Evolutionary conservation across 306 rosid species (phyloP).

Genomic region (Lathyrus sativus): DNA sequence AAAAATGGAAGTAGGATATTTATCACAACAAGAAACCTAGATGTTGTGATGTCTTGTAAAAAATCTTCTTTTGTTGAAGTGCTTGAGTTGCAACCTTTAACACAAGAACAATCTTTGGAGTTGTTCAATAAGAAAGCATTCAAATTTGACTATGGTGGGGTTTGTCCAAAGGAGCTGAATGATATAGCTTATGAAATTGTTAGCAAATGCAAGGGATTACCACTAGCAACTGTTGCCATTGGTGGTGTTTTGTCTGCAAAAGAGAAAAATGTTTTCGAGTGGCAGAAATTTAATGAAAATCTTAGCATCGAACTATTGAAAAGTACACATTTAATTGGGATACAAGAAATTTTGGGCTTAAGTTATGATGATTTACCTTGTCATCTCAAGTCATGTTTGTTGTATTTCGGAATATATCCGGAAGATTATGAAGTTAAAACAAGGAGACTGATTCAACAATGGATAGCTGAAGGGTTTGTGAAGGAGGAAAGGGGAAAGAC

Average conservation of each 20-base stretch:
- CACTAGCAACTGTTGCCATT: not conserved
- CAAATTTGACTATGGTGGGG: not conserved
- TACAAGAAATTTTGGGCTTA: not conserved
- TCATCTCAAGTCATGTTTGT: not conserved
- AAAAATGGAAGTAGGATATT: conserved; percentile 5
- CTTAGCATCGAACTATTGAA: not conserved
- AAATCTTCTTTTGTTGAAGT: not conserved
- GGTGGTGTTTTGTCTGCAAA: not conserved
- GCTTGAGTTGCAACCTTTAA: conserved; percentile 2
- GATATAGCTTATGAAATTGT: not conserved
- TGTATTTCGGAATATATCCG: not conserved
- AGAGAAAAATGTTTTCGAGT: not conserved
- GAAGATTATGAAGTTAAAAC: not conserved
- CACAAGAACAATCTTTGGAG: not conserved
- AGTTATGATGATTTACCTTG: not conserved
- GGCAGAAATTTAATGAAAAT: not conserved
- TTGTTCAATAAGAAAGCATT: conserved; percentile 2
- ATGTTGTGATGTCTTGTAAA: not conserved
- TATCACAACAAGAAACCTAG: not conserved
- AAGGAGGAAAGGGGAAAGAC: not conserved
- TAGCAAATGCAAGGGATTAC: conserved; percentile 4
- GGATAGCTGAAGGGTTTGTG: not conserved
- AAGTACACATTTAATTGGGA: not conserved
- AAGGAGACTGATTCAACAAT: not conserved
- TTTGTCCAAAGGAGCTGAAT: not conserved